Base-by-base conservation (phyloP, 1,284 basidiomycete genomes). In the Coriolopsis trogii region DNA sequence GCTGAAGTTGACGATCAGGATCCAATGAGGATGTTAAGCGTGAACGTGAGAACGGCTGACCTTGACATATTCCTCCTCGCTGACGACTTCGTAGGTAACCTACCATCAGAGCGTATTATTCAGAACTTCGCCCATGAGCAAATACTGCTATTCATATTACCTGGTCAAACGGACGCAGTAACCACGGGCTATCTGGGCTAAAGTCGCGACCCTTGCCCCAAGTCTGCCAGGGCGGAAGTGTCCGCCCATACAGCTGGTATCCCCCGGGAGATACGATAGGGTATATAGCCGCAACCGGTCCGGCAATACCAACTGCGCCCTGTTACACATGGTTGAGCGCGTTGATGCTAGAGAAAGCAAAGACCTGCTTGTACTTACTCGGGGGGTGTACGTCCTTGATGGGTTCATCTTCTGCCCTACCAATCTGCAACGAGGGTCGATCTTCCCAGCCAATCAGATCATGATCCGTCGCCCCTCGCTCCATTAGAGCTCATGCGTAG, bases 361-460 rank as follows among this genome's bases (percentile, higher is more conserved):
- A 25, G 12, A 4, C 6, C 18, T 23, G 16, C 3, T 12, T 6
- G n/a, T 9, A 62, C 74, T 47, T 61, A 82, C 82, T 24, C 80
- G 72, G 12, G 83, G 81, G 0, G 83, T 85, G 46, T 73, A 81
- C 1, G 81, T 84, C 15, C 82, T 69, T 1, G 84, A 84, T 0
- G 82, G 82, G 50, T 85, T 85, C 80, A 84, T 84, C 62, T 85
- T 85, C 53, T 84, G 82, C 0, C 79, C 82, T 3, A 80, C 75
- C 0, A 85, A 63, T 31, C 84, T 72, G 60, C 78, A 81, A 26
- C 82, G 69, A 4, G 84, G 86, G 61, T 87, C 82, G 21, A 87
- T 72, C 83, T 84, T 46, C 21, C 12, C 13, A 25, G 3, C 25
- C 21, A 21, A 31, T 29, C 7, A 54, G 12, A 10, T 30, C 41